phyloP scores from a whole-genome alignment of 257 asterid genomes.

The Catharanthus roseus region DNA sequence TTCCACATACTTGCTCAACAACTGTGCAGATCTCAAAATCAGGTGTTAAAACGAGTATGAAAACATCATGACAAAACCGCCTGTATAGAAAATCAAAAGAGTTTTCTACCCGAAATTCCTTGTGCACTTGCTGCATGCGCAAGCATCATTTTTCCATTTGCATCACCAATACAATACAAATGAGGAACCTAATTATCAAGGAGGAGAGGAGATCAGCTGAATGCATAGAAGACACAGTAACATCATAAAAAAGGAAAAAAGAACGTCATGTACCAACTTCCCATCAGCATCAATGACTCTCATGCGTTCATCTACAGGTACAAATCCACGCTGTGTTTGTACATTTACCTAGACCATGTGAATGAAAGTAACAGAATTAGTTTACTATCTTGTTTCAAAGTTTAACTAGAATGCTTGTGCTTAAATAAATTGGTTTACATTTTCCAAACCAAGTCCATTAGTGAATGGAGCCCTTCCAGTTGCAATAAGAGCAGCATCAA shows the following conservation, averaged over 20 bases:
- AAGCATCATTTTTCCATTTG: conserved; percentile 99
- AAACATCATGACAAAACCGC: conserved; percentile 10
- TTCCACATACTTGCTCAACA: conserved; percentile 91
- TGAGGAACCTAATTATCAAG: conserved; percentile 69
- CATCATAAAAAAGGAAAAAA: conserved; percentile 13
- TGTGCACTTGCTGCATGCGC: conserved; percentile 99
- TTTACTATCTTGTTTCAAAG: background rate
- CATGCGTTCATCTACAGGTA: conserved; percentile 95
- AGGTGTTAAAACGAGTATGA: conserved; percentile 18
- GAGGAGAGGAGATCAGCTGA: conserved; percentile 14
- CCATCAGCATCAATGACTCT: conserved; percentile 85
- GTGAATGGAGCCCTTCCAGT: conserved; percentile 99
- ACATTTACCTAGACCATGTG: conserved; percentile 58
- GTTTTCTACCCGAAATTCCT: conserved; percentile 70
- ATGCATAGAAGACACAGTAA: conserved; percentile 10
- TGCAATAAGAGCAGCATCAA: conserved; percentile 97
- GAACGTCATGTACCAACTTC: conserved; percentile 52
- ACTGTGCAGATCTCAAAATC: conserved; percentile 39
- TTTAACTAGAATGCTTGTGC: background rate
- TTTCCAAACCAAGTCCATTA: conserved; percentile 92
- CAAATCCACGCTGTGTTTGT: conserved; percentile 86
- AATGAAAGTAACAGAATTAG: conserved; percentile 18
- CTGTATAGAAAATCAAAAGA: conserved; percentile 8
- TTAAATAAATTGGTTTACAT: conserved; percentile 43
- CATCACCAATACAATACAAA: conserved; percentile 97